Percentiles rank a stretch among this genome's conserved stretches.
Evolutionary conservation across 2,329 filamentous ascomycete species (phyloP).

Genomic region (Polychaeton citri): DNA sequence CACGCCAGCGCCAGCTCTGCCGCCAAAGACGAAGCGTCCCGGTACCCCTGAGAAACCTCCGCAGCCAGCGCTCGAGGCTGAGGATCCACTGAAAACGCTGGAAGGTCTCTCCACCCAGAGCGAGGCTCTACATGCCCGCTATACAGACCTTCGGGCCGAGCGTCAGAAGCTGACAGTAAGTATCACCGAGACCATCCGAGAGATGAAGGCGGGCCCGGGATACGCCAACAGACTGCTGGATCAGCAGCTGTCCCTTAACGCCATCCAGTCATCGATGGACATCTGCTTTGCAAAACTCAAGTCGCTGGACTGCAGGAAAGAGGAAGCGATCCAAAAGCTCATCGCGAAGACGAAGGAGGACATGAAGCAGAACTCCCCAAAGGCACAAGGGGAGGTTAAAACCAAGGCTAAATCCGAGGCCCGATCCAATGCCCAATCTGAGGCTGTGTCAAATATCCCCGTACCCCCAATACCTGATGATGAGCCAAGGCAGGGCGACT

Average conservation of each 20-base stretch:
- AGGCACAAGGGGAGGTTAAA: too few species aligned
- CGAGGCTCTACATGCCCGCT: constrained; percentile 15
- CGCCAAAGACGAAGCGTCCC: too few species aligned
- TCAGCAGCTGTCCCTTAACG: constrained; percentile 17
- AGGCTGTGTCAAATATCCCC: background rate
- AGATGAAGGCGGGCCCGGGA: constrained; percentile 12
- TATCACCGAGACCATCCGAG: constrained; percentile 13
- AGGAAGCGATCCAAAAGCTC: constrained; percentile 13
- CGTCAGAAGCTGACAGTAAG: constrained; percentile 14
- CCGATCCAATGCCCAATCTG: background rate
- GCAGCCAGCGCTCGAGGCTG: too few species aligned
- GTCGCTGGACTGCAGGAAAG: constrained; percentile 17
- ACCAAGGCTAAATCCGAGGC: too few species aligned
- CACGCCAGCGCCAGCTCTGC: too few species aligned
- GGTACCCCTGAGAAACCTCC: too few species aligned
- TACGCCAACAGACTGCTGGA: constrained; percentile 15
- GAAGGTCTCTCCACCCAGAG: constrained; percentile 11
- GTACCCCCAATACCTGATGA: background rate
- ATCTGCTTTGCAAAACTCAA: constrained; percentile 21
- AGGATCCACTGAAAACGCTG: constrained; percentile 4
- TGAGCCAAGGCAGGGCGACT: background rate
- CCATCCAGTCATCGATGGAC: constrained; percentile 20
- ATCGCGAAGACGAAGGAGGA: constrained; percentile 4
- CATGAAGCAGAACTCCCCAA: background rate
- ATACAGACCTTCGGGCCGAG: constrained; percentile 16